Evolutionary conservation across 371 early-diverging fungal genomes (phyloP).

Genomic region (Parasitella parasitica): DNA sequence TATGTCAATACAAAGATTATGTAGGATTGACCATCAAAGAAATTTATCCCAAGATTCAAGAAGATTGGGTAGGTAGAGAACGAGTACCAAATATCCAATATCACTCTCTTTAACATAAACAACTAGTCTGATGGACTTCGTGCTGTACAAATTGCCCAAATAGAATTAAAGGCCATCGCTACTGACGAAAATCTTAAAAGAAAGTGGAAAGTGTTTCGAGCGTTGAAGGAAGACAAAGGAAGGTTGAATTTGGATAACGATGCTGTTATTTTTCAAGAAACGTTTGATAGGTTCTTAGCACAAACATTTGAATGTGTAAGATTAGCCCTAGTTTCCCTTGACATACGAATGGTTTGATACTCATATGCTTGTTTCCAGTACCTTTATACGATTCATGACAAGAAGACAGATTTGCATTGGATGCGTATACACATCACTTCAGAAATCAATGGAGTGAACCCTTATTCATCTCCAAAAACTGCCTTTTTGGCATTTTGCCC

Average conservation of each 20-base stretch:
- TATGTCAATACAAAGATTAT: neutral
- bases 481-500: constrained; percentile 40
- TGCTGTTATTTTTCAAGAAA: neutral
- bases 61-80: constrained; percentile 24
- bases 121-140: constrained; percentile 35
- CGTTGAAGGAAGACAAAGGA: neutral
- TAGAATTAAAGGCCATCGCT: constrained; percentile 28
- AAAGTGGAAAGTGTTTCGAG: neutral
- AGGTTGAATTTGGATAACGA: neutral
- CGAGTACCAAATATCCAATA: too few relatives aligned
- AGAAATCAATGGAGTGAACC: neutral
- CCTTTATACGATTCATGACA: constrained; percentile 26
- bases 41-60: too few relatives aligned
- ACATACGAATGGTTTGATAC: neutral
- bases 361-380: constrained; percentile 30
- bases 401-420: constrained; percentile 38
- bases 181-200: neutral
- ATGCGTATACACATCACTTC: constrained; percentile 48
- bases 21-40: neutral
- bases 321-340: neutral
- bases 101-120: neutral
- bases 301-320: constrained; percentile 14
- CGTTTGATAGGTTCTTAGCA: neutral
- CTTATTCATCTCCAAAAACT: constrained; percentile 17
- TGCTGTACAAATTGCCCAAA: constrained; percentile 40